These are phyloP conservation scores for Trebouxia sp. DNA, from an alignment of 139 green algal genomes.

Conservation along the genomic window DNA sequence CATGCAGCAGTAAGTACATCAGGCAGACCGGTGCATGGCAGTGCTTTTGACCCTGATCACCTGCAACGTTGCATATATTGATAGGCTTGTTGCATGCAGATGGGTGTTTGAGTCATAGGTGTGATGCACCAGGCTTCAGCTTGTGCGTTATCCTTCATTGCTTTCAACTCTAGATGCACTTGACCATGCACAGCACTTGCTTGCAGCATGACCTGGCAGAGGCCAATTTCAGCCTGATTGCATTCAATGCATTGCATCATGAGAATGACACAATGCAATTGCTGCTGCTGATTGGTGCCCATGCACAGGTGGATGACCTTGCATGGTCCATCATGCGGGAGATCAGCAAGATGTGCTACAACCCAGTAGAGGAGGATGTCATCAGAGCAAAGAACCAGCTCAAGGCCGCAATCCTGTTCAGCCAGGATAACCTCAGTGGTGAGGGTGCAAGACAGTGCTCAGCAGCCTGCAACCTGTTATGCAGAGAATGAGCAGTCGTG, in stretches of 20 bases:
- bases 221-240: no score
- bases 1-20: slow-evolving; percentile 6
- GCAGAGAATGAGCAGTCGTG: no score
- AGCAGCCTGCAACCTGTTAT: neutral
- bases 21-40: neutral
- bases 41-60: no score
- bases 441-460: neutral
- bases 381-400: slow-evolving; percentile 92
- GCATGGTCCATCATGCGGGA: slow-evolving; percentile 68
- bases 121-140: neutral
- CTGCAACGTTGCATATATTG: no score
- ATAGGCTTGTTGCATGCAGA: no score
- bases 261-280: neutral
- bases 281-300: neutral
- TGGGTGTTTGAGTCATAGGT: neutral
- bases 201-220: neutral
- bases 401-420: slow-evolving; percentile 80
- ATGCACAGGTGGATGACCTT: slow-evolving; percentile 61
- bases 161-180: no score
- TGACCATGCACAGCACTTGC: neutral
- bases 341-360: slow-evolving; percentile 88
- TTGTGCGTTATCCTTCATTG: no score
- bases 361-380: slow-evolving; percentile 85
- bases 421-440: slow-evolving; percentile 64
- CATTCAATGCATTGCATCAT: no score